Conservation (phyloP, 805 yeast species). For the Trichomonascus vanleenenianus region DNA sequence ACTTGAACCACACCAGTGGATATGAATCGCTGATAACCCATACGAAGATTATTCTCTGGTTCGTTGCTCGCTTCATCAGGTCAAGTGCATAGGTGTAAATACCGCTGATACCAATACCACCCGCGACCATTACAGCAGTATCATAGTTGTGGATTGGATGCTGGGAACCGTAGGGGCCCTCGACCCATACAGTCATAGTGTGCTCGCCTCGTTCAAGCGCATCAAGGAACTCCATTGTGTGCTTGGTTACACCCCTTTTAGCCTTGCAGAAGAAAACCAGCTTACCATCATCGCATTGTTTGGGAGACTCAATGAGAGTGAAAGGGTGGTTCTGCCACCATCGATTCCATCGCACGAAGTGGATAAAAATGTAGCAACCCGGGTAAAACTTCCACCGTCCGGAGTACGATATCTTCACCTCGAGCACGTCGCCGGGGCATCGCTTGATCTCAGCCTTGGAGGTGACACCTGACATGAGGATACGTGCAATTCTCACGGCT, state of each 20-base stretch:
- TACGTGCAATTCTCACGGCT: conserved; percentile 44
- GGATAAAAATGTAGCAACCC: conserved; percentile 49
- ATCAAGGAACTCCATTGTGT: conserved; percentile 7
- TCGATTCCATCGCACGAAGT: conserved; percentile 43
- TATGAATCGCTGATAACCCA: conserved; percentile 26
- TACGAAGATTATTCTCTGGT: conserved; percentile 19
- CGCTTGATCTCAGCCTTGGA: conserved; percentile 21
- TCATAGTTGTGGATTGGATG: conserved; percentile 45
- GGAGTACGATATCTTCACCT: conserved; percentile 32
- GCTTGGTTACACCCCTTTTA: conserved; percentile 15
- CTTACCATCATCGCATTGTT: conserved; percentile 10
- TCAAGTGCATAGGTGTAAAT: conserved; percentile 36
- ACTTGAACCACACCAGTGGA: conserved; percentile 25
- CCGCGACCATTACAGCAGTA: conserved; percentile 54
- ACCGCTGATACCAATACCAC: conserved; percentile 73
- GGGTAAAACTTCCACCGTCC: conserved; percentile 42
- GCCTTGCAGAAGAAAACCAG: conserved; percentile 12
- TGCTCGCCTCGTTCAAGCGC: conserved; percentile 1
- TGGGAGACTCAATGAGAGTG: conserved; percentile 31
- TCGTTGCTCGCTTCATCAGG: conserved; percentile 3
- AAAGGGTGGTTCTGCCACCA: conserved; percentile 76
- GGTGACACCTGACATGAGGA: conserved; percentile 47
- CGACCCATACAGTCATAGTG: conserved; percentile 30
- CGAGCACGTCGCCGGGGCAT: conserved; percentile 16
- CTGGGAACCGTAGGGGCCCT: conserved; percentile 67